Percentiles rank a stretch among this genome's conserved stretches.
phyloP scores from a whole-genome alignment of 345 rosid genomes.

The Gossypium ekmanianum region DNA sequence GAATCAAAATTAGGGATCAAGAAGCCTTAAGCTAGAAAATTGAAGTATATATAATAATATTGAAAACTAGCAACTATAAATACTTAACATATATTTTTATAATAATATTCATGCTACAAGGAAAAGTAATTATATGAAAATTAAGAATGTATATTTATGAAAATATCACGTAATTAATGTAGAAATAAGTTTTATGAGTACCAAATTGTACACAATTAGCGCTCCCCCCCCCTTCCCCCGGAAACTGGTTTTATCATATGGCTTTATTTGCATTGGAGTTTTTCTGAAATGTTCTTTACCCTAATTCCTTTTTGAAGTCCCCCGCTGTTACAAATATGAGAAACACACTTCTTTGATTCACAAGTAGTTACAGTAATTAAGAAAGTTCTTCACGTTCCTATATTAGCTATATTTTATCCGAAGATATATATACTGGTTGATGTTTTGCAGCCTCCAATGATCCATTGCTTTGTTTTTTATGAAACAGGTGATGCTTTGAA shows the following conservation, averaged over 20 bases:
- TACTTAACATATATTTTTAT: neutral
- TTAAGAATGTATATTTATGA: neutral
- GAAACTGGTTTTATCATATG: neutral
- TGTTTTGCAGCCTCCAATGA: neutral
- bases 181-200: neutral
- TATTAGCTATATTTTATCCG: neutral
- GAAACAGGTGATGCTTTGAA: slow-evolving; percentile 79
- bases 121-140: neutral
- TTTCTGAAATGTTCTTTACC: neutral
- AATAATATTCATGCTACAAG: neutral
- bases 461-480: slow-evolving; percentile 4
- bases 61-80: neutral
- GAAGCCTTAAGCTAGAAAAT: neutral
- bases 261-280: neutral
- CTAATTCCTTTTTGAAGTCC: neutral
- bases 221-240: neutral
- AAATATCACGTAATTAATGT: neutral
- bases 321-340: neutral
- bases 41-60: neutral
- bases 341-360: neutral
- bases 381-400: neutral
- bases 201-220: neutral
- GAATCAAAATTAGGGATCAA: neutral
- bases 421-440: neutral
- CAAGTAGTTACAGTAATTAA: neutral